Evolutionary conservation across 305 asterid genomes (phyloP).

Genomic region (Rubia balearica): DNA sequence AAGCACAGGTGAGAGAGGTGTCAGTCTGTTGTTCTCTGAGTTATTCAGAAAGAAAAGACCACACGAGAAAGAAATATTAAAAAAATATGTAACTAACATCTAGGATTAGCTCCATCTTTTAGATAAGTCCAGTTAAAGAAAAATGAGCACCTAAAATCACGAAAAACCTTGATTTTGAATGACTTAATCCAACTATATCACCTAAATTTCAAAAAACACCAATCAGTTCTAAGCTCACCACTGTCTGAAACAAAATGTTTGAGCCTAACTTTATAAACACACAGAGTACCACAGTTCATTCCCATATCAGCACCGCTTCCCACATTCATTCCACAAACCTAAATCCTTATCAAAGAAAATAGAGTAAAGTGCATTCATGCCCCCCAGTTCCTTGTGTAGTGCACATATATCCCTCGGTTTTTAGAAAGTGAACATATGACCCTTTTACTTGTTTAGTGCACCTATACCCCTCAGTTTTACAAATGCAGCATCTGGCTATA

Average conservation of each 20-base stretch:
- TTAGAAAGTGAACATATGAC: no score
- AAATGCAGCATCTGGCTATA: no score
- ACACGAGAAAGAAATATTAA: background rate
- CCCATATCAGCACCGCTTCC: slow-evolving; percentile 4
- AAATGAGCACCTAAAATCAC: background rate
- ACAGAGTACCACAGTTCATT: background rate
- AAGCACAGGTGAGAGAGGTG: background rate
- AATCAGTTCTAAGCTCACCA: background rate
- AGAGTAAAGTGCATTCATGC: background rate
- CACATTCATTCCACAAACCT: background rate
- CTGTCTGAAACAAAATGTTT: background rate
- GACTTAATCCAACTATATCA: background rate
- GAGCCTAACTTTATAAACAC: background rate
- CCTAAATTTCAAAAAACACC: background rate
- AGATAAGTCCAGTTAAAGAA: background rate
- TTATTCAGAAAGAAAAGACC: background rate
- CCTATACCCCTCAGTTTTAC: no score
- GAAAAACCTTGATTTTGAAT: background rate
- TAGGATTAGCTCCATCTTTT: background rate
- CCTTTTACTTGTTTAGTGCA: no score
- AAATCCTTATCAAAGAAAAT: no score
- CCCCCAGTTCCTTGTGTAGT: no score
- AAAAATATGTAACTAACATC: background rate
- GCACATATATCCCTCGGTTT: no score
- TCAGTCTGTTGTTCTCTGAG: background rate